A percentile compares a stretch with the other conserved stretches of the same genome.
phyloP scores from a whole-genome alignment of 2,329 filamentous ascomycete genomes.

The Trichoderma sp. region DNA sequence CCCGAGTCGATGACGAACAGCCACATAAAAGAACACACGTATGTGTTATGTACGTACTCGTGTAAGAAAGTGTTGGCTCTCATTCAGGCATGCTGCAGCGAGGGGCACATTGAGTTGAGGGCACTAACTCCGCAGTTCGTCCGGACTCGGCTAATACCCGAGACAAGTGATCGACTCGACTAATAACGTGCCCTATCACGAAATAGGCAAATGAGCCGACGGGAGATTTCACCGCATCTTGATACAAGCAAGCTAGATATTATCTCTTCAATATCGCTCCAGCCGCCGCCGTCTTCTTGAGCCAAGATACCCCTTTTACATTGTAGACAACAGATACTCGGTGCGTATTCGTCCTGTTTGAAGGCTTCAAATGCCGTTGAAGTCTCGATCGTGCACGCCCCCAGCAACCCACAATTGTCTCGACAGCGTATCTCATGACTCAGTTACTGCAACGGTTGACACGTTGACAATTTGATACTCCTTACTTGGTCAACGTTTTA shows the following conservation, averaged over 20 bases:
- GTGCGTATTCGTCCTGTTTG: not conserved
- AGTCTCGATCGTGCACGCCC: not conserved
- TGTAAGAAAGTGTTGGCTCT: not conserved
- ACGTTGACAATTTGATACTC: not conserved
- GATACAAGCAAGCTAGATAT: not conserved
- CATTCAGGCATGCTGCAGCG: not conserved
- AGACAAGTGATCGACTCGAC: not conserved
- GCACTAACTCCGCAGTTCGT: not conserved
- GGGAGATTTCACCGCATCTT: not conserved
- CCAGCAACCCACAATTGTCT: not conserved
- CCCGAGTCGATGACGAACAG: not conserved
- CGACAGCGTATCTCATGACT: not conserved
- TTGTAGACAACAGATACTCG: not conserved
- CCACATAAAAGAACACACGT: not conserved
- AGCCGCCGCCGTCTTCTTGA: not conserved
- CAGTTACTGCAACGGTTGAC: not conserved
- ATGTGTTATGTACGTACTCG: not conserved
- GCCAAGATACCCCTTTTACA: not conserved
- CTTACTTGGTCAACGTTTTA: not conserved
- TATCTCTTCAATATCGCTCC: not conserved
- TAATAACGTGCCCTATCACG: not conserved
- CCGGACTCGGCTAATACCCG: not conserved
- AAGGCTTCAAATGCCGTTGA: not conserved
- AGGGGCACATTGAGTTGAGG: not conserved
- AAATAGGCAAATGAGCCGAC: slow-evolving; percentile 7